Evolutionary conservation across 495 filamentous ascomycete species (phyloP).

Genomic region (Podospora didyma): DNA sequence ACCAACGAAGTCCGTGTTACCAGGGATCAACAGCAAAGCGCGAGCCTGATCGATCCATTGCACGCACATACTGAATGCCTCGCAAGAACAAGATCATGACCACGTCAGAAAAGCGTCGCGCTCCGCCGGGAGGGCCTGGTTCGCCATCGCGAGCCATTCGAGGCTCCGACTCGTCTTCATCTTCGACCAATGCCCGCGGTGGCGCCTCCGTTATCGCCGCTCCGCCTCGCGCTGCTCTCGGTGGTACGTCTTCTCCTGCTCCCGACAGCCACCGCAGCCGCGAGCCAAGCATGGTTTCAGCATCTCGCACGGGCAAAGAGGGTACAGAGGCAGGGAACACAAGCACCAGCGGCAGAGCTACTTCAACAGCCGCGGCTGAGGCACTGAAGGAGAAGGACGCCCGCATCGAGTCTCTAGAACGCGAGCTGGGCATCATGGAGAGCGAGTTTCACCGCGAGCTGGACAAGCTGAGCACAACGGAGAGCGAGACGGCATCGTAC

Average conservation of each 20-base stretch:
- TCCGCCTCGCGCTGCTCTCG: conserved; percentile 37
- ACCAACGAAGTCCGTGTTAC: no score
- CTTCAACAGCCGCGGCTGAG: conserved; percentile 20
- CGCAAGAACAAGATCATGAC: conserved; percentile 20
- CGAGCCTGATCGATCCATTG: neutral
- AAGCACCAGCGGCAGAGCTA: neutral
- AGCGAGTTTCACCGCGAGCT: conserved; percentile 44
- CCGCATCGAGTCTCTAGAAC: conserved; percentile 41
- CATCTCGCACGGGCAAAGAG: neutral
- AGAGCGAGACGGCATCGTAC: conserved; percentile 40
- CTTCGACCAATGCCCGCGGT: neutral
- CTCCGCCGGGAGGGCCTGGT: neutral
- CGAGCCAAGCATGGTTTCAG: neutral
- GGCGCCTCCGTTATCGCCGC: conserved; percentile 29
- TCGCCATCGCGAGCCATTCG: conserved; percentile 4
- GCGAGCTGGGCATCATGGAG: conserved; percentile 40
- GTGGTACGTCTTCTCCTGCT: conserved; percentile 31
- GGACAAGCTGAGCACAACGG: conserved; percentile 38
- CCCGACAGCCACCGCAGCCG: conserved; percentile 22
- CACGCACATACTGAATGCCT: neutral
- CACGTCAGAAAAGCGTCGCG: conserved; percentile 29
- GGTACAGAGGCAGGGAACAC: neutral
- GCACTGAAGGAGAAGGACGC: conserved; percentile 35
- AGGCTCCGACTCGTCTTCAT: neutral
- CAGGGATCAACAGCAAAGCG: neutral